Evolutionary conservation across 78 protist genomes (phyloP).

Genomic region (Monocercomonoides exilis): DNA sequence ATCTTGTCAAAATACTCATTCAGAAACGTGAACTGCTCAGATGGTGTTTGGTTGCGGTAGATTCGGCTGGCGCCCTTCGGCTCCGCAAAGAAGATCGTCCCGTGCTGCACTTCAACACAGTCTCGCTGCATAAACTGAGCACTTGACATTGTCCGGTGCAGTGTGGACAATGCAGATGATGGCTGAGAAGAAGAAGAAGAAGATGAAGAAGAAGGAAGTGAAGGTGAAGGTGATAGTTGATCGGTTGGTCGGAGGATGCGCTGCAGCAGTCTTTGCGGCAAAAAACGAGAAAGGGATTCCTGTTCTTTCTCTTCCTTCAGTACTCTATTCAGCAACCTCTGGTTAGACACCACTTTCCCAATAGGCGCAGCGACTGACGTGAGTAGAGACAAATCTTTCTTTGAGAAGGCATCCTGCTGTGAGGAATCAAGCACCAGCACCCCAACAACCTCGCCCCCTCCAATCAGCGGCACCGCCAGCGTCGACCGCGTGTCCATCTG

Average conservation of each 20-base stretch:
- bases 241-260: too few species aligned
- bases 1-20: not conserved
- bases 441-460: not conserved
- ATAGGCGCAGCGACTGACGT: not conserved
- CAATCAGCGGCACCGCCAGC: not conserved
- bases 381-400: not conserved
- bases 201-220: not conserved
- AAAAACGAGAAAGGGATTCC: not conserved
- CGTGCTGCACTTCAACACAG: not conserved
- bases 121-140: not conserved
- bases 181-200: not conserved
- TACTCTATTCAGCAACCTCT: not conserved
- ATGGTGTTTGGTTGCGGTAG: not conserved
- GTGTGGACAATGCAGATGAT: not conserved
- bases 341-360: not conserved
- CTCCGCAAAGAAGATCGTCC: not conserved
- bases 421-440: not conserved
- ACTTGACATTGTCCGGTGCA: not conserved
- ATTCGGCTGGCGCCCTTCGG: not conserved
- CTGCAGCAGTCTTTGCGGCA: not conserved
- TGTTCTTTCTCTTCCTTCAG: not conserved
- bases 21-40: constrained; percentile 4
- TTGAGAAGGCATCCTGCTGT: not conserved
- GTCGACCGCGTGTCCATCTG: not conserved
- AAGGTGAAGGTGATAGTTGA: not conserved